Conservation (phyloP, 2,329 filamentous ascomycete genomes). For the Scedosporium minutisporum region DNA sequence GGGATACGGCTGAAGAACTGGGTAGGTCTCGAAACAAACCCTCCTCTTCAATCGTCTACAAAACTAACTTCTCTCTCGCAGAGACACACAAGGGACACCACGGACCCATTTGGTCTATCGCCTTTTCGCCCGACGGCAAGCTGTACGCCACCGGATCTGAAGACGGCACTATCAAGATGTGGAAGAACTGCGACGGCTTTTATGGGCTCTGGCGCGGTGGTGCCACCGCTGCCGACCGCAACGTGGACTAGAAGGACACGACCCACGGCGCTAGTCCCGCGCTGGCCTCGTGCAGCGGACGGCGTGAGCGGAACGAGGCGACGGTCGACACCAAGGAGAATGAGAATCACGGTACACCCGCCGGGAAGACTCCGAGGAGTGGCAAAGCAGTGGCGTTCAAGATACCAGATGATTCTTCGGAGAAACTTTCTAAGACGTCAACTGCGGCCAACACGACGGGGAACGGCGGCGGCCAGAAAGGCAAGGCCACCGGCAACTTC, state of each 20-base stretch:
- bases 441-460: too few species aligned
- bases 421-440: too few species aligned
- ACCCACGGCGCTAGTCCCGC: background rate
- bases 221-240: slow-evolving; percentile 12
- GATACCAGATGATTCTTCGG: too few species aligned
- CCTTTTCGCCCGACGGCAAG: slow-evolving; percentile 91
- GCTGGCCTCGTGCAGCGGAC: background rate
- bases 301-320: background rate
- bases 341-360: background rate
- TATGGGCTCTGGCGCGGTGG: slow-evolving; percentile 55
- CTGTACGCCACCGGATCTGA: slow-evolving; percentile 94
- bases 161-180: slow-evolving; percentile 94
- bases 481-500: too few species aligned
- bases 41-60: too few species aligned
- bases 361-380: background rate
- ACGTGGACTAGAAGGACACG: slow-evolving; percentile 11
- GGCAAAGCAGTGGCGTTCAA: background rate
- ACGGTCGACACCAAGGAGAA: background rate
- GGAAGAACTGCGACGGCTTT: slow-evolving; percentile 59
- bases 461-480: too few species aligned
- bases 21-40: slow-evolving; percentile 32
- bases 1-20: slow-evolving; percentile 72
- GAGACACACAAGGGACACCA: slow-evolving; percentile 96
- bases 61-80: slow-evolving; percentile 17
- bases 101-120: slow-evolving; percentile 91